These are phyloP conservation scores for Sporisorium scitamineum DNA, from an alignment of 1,284 basidiomycete species.

Conservation along the genomic window DNA sequence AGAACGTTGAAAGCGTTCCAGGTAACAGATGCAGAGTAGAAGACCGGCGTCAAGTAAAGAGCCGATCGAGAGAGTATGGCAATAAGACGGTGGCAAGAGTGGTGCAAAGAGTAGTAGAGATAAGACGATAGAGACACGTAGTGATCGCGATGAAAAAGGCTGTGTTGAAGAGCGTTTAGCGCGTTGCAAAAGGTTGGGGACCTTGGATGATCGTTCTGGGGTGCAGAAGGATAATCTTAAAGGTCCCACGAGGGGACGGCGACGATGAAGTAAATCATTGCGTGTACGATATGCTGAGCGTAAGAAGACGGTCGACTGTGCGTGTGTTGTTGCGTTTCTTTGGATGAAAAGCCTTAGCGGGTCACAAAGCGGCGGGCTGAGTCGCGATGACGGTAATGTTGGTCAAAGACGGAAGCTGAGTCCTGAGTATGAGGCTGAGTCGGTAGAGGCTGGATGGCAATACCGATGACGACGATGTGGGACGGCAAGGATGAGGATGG, in stretches of 20 bases:
- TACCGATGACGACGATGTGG: background rate
- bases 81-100: background rate
- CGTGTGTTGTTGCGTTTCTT: background rate
- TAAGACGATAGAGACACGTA: background rate
- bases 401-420: conserved; percentile 16
- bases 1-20: conserved; percentile 28
- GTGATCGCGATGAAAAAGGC: conserved; percentile 9
- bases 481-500: background rate
- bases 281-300: conserved; percentile 4
- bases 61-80: conserved; percentile 7
- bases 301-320: background rate
- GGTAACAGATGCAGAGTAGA: conserved; percentile 1
- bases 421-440: conserved; percentile 1
- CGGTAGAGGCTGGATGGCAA: conserved; percentile 14
- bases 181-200: conserved; percentile 15
- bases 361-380: conserved; percentile 23
- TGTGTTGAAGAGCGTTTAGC: conserved; percentile 7
- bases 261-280: conserved; percentile 30
- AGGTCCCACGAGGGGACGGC: conserved; percentile 45
- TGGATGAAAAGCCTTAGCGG: background rate
- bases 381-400: conserved; percentile 12
- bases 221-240: conserved; percentile 33
- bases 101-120: background rate
- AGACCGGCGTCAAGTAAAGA: conserved; percentile 16
- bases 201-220: conserved; percentile 28